These are phyloP conservation scores for Diddensiella transvaalensis DNA, from an alignment of 805 yeast species.

Conservation along the genomic window DNA sequence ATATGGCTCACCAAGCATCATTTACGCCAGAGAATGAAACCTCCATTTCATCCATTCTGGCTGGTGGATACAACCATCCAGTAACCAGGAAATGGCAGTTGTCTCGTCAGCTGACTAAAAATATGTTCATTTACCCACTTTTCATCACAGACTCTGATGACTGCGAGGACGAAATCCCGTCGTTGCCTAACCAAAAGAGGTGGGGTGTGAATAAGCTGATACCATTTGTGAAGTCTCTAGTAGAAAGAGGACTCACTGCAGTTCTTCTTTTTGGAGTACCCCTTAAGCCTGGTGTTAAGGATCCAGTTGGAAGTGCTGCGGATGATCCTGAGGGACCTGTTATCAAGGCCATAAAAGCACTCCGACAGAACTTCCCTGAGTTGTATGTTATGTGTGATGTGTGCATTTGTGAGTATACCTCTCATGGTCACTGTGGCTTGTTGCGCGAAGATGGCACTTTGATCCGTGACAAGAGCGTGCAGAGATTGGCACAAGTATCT, in stretches of 20 bases:
- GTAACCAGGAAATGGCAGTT: slow-evolving; percentile 87
- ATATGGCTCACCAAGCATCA: background rate
- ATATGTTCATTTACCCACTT: slow-evolving; percentile 89
- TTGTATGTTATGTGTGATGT: slow-evolving; percentile 90
- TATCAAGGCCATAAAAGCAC: slow-evolving; percentile 65
- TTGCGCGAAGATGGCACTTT: slow-evolving; percentile 82
- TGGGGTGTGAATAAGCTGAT: slow-evolving; percentile 77
- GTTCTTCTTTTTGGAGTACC: slow-evolving; percentile 95
- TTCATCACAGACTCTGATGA: slow-evolving; percentile 79
- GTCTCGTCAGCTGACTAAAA: slow-evolving; percentile 76
- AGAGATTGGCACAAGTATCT: slow-evolving; percentile 89
- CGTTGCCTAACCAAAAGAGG: slow-evolving; percentile 85
- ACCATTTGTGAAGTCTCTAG: slow-evolving; percentile 65
- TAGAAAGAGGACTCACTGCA: slow-evolving; percentile 75
- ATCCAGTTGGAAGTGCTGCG: slow-evolving; percentile 79
- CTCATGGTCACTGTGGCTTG: slow-evolving; percentile 97
- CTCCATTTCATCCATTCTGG: slow-evolving; percentile 68
- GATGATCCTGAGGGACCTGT: slow-evolving; percentile 98
- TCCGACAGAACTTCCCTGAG: slow-evolving; percentile 68
- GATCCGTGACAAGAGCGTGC: slow-evolving; percentile 68
- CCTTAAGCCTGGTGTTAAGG: slow-evolving; percentile 69
- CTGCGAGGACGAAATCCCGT: slow-evolving; percentile 67
- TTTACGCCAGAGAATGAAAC: slow-evolving; percentile 32
- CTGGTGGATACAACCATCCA: slow-evolving; percentile 94
- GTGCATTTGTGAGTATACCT: slow-evolving; percentile 93